Evolutionary conservation across 192 early-diverging fungal genomes (phyloP), one percentile per base, ranked within the genome.

Genomic region (Radiomyces spectabilis): DNA sequence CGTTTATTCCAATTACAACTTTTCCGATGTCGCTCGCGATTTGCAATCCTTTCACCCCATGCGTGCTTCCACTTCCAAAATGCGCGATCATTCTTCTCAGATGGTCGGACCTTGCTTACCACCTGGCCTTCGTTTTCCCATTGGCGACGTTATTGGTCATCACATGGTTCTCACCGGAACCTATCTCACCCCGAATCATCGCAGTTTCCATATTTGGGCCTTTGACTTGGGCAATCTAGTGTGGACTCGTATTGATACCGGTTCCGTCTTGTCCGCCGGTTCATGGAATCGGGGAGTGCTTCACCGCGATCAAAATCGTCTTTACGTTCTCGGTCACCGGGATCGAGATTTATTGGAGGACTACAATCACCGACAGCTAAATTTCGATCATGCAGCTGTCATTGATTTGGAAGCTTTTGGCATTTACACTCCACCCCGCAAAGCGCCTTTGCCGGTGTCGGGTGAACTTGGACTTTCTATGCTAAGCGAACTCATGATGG

Each of bases 1-100:
- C 47, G 69, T 90, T 47, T 90, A 90, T 63, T 86, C 86, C 53
- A 90, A 90, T 70, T 86, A 87, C 66, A 90, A 87, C 66, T 90
- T 90, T 51, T 76, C 78, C 2, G 73, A 85, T 32, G 79, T 90
- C 33, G 79, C 82, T 61, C 82, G 88, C 31, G 83, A 87, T 25
- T 73, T 91, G 19, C 86, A 91, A 65, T 66, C 84, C 22, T 75
- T 65, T 30, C 75, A 79, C 7, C 84, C 86, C 8, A 78, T 83
- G 9, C 43, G 52, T 16, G 33, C 39, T 10, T 29, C 56, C 22
- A 41, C 73, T 1, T 65, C 69, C 10, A 67, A 81, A 50, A 83
- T 76, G 55, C 70, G 69, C 41, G 81, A 91, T 52, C 76, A 85
- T 27, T 87, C 88, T 4, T 69, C 75, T 10, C 69, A 70, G 43